Base-by-base conservation (phyloP, 1,139 yeast species). In the Yamadazyma friedrichii region DNA sequence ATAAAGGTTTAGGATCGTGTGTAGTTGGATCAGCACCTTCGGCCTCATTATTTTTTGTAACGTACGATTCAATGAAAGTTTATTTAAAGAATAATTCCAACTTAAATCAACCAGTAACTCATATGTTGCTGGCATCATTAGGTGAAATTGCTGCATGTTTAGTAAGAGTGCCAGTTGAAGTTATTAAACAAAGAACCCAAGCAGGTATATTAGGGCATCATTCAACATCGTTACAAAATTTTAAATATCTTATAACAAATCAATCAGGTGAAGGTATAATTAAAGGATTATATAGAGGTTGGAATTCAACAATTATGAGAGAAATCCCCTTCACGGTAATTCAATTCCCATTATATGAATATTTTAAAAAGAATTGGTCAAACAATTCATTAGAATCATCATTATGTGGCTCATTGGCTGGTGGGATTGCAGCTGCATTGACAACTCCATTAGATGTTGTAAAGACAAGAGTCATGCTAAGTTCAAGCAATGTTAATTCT, bases 91-190 rank as follows among this genome's bases (percentile, higher is more conserved):
- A 29, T 11, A 36, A 20, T 29, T 25, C 32, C 11, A 15, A 9
- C 8, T 16, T 36, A 9, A 31, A 26, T 25, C 33, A 26, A 22
- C 33, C 40, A n/a, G 57, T 70, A 0, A 59, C 70, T 45, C 98
- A 93, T 58, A 91, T 93, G 98, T 49, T 79, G 3, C 75, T 94
- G 11, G 96, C 98, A 0, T 84, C 95, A 1, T 58, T 82, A 25
- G 98, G 98, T 38, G 99, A 93, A 59, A 70, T 91, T 9, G 85
- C 94, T 1, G 98, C 98, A 0, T 93, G 99, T 58, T 64, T 85
- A 42, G 94, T 93, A 1, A 73, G 99, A 44, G 98, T 94, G 0
- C 99, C 99, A 0, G 95, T 96, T 0, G 99, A 93, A 57, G 96
- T 93, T 28, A 81, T 93, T 55, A 93, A 94, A 61, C 98, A 93